Evolutionary conservation across 805 yeast species (phyloP).

Genomic region (Lachancea mirantina): DNA sequence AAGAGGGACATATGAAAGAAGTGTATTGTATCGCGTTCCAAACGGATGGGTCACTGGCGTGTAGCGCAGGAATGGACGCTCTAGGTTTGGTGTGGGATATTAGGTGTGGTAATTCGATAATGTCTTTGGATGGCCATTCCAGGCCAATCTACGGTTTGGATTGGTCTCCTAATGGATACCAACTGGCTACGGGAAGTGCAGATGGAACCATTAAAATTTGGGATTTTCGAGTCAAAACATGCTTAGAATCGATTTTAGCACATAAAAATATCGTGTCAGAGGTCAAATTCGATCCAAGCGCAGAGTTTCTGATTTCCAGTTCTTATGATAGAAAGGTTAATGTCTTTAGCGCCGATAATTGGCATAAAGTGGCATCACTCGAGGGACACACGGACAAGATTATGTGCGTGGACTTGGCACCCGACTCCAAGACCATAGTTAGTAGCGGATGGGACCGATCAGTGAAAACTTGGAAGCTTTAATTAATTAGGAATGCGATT

Average conservation of each 20-base stretch:
- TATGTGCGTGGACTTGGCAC: slow-evolving; percentile 56
- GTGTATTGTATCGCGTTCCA: slow-evolving; percentile 59
- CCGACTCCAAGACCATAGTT: slow-evolving; percentile 38
- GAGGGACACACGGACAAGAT: slow-evolving; percentile 60
- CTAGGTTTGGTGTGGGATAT: slow-evolving; percentile 77
- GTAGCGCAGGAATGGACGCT: slow-evolving; percentile 75
- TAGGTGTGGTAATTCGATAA: slow-evolving; percentile 61
- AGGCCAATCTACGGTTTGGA: slow-evolving; percentile 62
- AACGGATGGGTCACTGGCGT: slow-evolving; percentile 67
- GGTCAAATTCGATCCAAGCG: slow-evolving; percentile 44
- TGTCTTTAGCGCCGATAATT: slow-evolving; percentile 61
- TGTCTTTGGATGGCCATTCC: slow-evolving; percentile 58
- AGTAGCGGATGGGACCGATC: slow-evolving; percentile 84
- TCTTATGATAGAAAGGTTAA: slow-evolving; percentile 68
- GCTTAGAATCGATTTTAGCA: slow-evolving; percentile 50
- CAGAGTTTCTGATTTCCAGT: slow-evolving; percentile 48
- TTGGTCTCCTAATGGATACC: slow-evolving; percentile 72
- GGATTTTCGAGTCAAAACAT: slow-evolving; percentile 60
- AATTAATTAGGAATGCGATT: background rate
- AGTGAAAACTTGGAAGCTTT: slow-evolving; percentile 51
- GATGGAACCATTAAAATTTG: slow-evolving; percentile 76
- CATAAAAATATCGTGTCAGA: slow-evolving; percentile 69
- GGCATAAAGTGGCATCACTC: slow-evolving; percentile 51
- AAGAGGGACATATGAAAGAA: slow-evolving; percentile 82
- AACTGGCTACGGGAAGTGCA: slow-evolving; percentile 75